Percentiles rank a stretch among this genome's conserved stretches.
These are phyloP conservation scores for Tubosaeta sp. DNA, from an alignment of 768 basidiomycete species.

Conservation along the genomic window DNA sequence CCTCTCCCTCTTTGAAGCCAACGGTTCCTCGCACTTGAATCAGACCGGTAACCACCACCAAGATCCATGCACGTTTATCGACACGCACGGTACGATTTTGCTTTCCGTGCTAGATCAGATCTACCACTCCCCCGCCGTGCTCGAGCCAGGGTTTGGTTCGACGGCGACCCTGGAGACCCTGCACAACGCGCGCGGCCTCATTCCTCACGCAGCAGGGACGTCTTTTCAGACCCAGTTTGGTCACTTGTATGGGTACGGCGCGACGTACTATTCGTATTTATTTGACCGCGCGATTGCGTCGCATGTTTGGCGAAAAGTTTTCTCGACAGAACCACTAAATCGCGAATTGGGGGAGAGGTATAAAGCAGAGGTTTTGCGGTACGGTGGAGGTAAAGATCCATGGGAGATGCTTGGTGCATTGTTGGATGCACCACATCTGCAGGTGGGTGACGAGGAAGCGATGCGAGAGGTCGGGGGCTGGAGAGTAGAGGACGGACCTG, in stretches of 20 bases:
- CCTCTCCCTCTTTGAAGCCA: conserved; percentile 68
- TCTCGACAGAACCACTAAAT: conserved; percentile 60
- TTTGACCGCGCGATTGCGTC: conserved; percentile 96
- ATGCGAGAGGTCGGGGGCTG: conserved; percentile 91
- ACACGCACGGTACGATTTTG: conserved; percentile 87
- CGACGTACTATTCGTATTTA: conserved; percentile 96
- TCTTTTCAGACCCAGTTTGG: conserved; percentile 96
- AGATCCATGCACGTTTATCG: conserved; percentile 78
- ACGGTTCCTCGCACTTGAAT: conserved; percentile 41
- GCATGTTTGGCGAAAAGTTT: conserved; percentile 80
- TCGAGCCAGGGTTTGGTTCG: conserved; percentile 62
- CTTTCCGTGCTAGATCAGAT: conserved; percentile 85
- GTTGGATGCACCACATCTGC: conserved; percentile 60
- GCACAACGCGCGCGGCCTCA: conserved; percentile 65
- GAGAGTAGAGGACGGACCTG: conserved; percentile 74
- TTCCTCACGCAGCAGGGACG: conserved; percentile 80
- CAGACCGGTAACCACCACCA: conserved; percentile 63
- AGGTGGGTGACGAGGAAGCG: conserved; percentile 67
- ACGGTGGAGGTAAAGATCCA: conserved; percentile 88
- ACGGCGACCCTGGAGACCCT: conserved; percentile 61
- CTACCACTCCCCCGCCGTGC: conserved; percentile 73
- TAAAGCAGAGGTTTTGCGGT: conserved; percentile 67
- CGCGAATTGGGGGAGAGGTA: conserved; percentile 78
- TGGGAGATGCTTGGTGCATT: conserved; percentile 87
- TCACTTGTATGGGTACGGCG: conserved; percentile 93